phyloP scores from a whole-genome alignment of 441 rosid genomes.

The California macrophylla region DNA sequence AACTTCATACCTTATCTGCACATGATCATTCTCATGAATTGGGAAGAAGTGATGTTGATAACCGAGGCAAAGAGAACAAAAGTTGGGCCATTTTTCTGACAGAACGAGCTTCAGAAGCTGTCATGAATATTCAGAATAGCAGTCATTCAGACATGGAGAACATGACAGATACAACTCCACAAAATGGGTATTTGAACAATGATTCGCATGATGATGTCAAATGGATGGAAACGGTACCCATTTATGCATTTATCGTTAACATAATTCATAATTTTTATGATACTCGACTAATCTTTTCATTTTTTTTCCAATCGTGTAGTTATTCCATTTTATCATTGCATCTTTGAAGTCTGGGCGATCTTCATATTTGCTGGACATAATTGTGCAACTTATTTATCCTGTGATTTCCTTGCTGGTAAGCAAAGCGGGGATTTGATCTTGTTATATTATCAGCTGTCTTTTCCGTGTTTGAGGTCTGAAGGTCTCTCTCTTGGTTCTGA shows the following conservation, averaged over 20 bases:
- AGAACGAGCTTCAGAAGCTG: slow-evolving; percentile 66
- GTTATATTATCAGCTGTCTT: slow-evolving; percentile 3
- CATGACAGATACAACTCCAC: slow-evolving; percentile 32
- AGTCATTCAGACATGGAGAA: slow-evolving; percentile 50
- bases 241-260: slow-evolving; percentile 10
- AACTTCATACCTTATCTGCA: slow-evolving; percentile 51
- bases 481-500: not conserved
- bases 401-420: slow-evolving; percentile 88
- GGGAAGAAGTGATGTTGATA: slow-evolving; percentile 31
- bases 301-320: slow-evolving; percentile 32
- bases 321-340: slow-evolving; percentile 81
- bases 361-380: slow-evolving; percentile 70
- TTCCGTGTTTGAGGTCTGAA: slow-evolving; percentile 2
- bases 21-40: slow-evolving; percentile 37
- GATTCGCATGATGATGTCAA: slow-evolving; percentile 73
- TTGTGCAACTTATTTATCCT: slow-evolving; percentile 72
- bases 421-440: slow-evolving; percentile 6
- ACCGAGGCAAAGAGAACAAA: slow-evolving; percentile 39
- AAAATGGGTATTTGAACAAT: slow-evolving; percentile 44
- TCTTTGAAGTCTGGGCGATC: slow-evolving; percentile 94
- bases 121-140: slow-evolving; percentile 63
- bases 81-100: slow-evolving; percentile 57
- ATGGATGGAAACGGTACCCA: slow-evolving; percentile 98
- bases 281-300: slow-evolving; percentile 15
- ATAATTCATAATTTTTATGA: not conserved